Evolutionary conservation across 2,329 filamentous ascomycete genomes (phyloP).

Genomic region (Clarireedia monteithiana): DNA sequence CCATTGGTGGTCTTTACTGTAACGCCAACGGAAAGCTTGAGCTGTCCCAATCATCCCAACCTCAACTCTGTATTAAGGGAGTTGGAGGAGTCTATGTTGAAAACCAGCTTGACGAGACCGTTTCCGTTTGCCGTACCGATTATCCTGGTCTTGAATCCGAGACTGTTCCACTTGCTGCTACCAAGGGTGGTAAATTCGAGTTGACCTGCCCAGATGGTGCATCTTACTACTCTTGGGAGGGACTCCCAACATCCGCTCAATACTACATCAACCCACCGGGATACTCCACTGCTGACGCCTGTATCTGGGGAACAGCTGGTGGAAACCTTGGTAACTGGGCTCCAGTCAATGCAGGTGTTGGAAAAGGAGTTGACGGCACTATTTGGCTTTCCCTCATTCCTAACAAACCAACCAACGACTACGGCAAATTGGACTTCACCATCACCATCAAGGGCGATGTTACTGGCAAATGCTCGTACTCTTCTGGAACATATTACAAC

Average conservation of each 20-base stretch:
- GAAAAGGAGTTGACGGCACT: constrained; percentile 52
- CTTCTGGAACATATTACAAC: constrained; percentile 23
- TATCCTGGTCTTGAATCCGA: constrained; percentile 91
- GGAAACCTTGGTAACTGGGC: constrained; percentile 70
- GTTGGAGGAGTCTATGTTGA: constrained; percentile 58
- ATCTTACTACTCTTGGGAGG: constrained; percentile 71
- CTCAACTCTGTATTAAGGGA: constrained; percentile 68
- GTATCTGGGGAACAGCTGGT: constrained; percentile 63
- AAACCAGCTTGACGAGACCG: constrained; percentile 62
- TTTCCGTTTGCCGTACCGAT: constrained; percentile 85
- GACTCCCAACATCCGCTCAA: constrained; percentile 73
- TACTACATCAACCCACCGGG: constrained; percentile 93
- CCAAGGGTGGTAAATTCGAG: constrained; percentile 48
- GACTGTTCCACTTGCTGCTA: constrained; percentile 65
- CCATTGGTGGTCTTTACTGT: constrained; percentile 82
- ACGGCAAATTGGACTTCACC: constrained; percentile 63
- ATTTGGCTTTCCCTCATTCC: constrained; percentile 81
- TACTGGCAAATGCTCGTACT: constrained; percentile 25
- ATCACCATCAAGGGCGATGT: constrained; percentile 62
- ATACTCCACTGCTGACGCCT: constrained; percentile 56
- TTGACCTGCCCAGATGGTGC: constrained; percentile 68
- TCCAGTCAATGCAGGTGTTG: constrained; percentile 78
- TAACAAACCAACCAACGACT: constrained; percentile 68
- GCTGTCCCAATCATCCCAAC: constrained; percentile 60
- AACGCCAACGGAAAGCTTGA: constrained; percentile 63